These are phyloP conservation scores for Oidiodendron maius DNA, from an alignment of 495 filamentous ascomycete species.

Conservation along the genomic window DNA sequence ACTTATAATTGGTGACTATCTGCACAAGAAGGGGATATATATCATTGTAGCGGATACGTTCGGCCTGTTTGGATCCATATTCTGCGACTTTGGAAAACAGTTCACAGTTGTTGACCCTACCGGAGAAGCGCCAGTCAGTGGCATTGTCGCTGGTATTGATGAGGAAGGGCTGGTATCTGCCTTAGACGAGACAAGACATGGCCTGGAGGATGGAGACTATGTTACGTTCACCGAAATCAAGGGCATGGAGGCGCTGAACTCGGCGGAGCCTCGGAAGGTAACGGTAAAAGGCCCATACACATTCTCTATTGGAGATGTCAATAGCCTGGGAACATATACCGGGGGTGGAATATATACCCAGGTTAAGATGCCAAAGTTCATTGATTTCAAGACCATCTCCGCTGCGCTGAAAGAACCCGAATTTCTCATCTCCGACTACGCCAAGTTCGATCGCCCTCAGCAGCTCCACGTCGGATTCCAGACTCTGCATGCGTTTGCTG, in stretches of 20 bases:
- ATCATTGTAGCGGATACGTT: slow-evolving; percentile 82
- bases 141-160: slow-evolving; percentile 87
- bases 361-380: slow-evolving; percentile 94
- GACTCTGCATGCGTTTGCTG: slow-evolving; percentile 78
- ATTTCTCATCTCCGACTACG: slow-evolving; percentile 86
- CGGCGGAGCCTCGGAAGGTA: slow-evolving; percentile 75
- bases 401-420: slow-evolving; percentile 80
- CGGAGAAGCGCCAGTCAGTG: slow-evolving; percentile 79
- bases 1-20: slow-evolving; percentile 79
- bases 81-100: slow-evolving; percentile 94
- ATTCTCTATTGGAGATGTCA: slow-evolving; percentile 94
- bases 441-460: slow-evolving; percentile 90
- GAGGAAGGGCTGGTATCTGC: slow-evolving; percentile 88
- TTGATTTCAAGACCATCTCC: slow-evolving; percentile 79
- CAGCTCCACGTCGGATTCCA: slow-evolving; percentile 93
- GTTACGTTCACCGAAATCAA: slow-evolving; percentile 91
- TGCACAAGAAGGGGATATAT: slow-evolving; percentile 87
- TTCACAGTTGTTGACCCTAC: slow-evolving; percentile 86
- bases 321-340: slow-evolving; percentile 75
- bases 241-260: slow-evolving; percentile 88
- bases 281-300: slow-evolving; percentile 95
- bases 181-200: slow-evolving; percentile 91
- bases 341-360: slow-evolving; percentile 86
- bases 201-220: slow-evolving; percentile 91
- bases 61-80: slow-evolving; percentile 91